A percentile compares a stretch with the other conserved stretches of the same genome.
Conservation (phyloP, 176 grass and related monocot genomes). For the Oryza officinalis region DNA sequence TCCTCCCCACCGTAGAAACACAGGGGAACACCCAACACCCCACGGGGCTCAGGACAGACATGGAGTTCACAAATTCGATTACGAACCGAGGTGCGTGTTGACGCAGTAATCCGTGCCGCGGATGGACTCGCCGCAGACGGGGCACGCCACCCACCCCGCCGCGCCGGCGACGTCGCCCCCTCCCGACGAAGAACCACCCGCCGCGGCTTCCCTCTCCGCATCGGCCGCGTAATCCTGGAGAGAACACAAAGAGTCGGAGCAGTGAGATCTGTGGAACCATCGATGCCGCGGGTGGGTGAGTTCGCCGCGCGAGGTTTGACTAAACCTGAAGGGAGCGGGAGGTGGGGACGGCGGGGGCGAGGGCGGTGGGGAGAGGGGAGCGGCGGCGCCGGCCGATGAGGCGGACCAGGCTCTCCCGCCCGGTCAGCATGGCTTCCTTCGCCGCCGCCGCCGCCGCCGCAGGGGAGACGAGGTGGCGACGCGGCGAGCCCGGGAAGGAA, state of each 20-base stretch:
- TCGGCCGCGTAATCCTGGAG: conserved; percentile 13
- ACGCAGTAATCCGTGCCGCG: conserved; percentile 62
- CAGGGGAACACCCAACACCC: neutral
- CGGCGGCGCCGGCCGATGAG: conserved; percentile 77
- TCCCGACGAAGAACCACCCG: conserved; percentile 6
- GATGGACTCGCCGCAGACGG: conserved; percentile 74
- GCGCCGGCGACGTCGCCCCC: neutral
- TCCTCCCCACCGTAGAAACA: neutral
- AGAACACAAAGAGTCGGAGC: neutral
- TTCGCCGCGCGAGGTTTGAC: neutral
- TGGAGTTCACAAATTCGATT: neutral
- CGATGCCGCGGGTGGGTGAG: neutral
- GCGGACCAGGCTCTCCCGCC: conserved; percentile 64
- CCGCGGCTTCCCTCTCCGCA: neutral
- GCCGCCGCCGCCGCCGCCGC: neutral
- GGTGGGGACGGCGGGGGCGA: conserved; percentile 28
- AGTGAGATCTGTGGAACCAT: neutral
- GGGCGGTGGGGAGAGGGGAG: conserved; percentile 39
- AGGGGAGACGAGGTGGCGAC: neutral
- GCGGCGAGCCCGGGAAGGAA: conserved; percentile 7
- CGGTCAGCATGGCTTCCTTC: conserved; percentile 48
- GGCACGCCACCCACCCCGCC: conserved; percentile 70
- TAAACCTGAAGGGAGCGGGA: conserved; percentile 22
- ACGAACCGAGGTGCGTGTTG: conserved; percentile 76
- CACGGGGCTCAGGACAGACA: neutral